A percentile compares a stretch with the other conserved stretches of the same genome.
Evolutionary conservation across 768 basidiomycete species (phyloP).

Genomic region (Antrodiella citrinella): DNA sequence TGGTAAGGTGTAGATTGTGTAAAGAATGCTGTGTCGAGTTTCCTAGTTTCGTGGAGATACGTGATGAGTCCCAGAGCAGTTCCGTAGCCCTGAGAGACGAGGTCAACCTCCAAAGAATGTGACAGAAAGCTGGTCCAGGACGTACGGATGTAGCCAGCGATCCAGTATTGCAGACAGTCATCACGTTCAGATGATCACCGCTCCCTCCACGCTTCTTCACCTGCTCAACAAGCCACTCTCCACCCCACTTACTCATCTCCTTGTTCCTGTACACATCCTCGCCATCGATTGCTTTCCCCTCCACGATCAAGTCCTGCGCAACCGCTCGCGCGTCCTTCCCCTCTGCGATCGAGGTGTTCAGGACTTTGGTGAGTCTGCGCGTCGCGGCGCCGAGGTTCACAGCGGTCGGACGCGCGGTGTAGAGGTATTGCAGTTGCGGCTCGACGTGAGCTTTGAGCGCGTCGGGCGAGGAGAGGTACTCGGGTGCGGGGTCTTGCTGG

Average conservation of each 20-base stretch:
- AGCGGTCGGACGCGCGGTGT: slow-evolving; percentile 88
- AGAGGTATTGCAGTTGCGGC: slow-evolving; percentile 61
- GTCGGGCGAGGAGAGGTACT: slow-evolving; percentile 45
- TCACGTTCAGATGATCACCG: slow-evolving; percentile 56
- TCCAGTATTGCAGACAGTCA: slow-evolving; percentile 98
- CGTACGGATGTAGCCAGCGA: slow-evolving; percentile 88
- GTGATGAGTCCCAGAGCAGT: slow-evolving; percentile 94
- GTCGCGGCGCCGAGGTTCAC: slow-evolving; percentile 91
- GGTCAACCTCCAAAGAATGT: neutral
- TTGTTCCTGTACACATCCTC: slow-evolving; percentile 87
- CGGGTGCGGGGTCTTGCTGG: slow-evolving; percentile 35
- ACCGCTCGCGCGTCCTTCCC: slow-evolving; percentile 36
- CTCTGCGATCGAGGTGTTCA: slow-evolving; percentile 31
- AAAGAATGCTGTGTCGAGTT: slow-evolving; percentile 78
- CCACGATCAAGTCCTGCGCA: slow-evolving; percentile 51
- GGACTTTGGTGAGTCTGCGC: slow-evolving; percentile 49
- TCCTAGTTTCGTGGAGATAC: slow-evolving; percentile 70
- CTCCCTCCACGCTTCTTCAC: slow-evolving; percentile 33
- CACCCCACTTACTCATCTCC: slow-evolving; percentile 78
- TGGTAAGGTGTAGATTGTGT: slow-evolving; percentile 95
- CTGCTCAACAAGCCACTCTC: slow-evolving; percentile 68
- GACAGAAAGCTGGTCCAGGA: neutral
- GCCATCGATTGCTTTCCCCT: slow-evolving; percentile 66
- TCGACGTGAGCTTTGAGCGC: slow-evolving; percentile 48
- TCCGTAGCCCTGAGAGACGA: slow-evolving; percentile 74